Conservation (phyloP, 1,284 basidiomycete genomes). For the Naganishia sp. region DNA sequence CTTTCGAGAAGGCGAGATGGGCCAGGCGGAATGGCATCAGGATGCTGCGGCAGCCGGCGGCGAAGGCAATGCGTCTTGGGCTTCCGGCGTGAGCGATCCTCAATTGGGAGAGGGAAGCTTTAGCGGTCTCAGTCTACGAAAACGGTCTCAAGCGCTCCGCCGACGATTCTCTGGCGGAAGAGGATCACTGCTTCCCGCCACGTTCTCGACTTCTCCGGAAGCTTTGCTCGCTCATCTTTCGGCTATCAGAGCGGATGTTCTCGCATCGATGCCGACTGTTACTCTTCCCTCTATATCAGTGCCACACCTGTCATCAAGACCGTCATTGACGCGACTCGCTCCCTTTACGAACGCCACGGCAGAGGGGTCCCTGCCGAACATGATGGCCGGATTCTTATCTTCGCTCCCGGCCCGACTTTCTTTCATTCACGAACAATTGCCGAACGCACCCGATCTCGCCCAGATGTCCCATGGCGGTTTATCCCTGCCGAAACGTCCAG, state of each 20-base stretch:
- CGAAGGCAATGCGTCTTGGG: conserved; percentile 25
- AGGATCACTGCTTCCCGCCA: conserved; percentile 17
- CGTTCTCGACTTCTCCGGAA: conserved; percentile 29
- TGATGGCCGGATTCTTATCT: conserved; percentile 42
- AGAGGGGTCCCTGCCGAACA: conserved; percentile 18
- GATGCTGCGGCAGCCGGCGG: conserved; percentile 22
- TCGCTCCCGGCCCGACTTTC: conserved; percentile 44
- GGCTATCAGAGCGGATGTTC: conserved; percentile 47
- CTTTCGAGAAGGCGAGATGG: conserved; percentile 7
- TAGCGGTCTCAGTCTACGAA: conserved; percentile 12
- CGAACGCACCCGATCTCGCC: conserved; percentile 9
- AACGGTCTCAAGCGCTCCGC: conserved; percentile 21
- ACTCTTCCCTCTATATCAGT: conserved; percentile 34
- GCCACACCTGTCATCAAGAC: conserved; percentile 27
- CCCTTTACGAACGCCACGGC: conserved; percentile 7
- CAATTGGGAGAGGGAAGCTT: conserved; percentile 16
- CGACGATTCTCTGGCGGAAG: conserved; percentile 22
- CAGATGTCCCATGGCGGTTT: conserved; percentile 8
- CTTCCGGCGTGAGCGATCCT: conserved; percentile 1
- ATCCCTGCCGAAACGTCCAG: conserved; percentile 17
- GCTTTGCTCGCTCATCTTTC: conserved; percentile 42
- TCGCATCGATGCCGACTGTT: conserved; percentile 40
- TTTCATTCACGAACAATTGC: conserved; percentile 41
- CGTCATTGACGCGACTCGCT: conserved; percentile 18
- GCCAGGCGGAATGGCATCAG: conserved; percentile 22